Evolutionary conservation across 257 asterid genomes (phyloP).

Genomic region (Nemophila menziesii): DNA sequence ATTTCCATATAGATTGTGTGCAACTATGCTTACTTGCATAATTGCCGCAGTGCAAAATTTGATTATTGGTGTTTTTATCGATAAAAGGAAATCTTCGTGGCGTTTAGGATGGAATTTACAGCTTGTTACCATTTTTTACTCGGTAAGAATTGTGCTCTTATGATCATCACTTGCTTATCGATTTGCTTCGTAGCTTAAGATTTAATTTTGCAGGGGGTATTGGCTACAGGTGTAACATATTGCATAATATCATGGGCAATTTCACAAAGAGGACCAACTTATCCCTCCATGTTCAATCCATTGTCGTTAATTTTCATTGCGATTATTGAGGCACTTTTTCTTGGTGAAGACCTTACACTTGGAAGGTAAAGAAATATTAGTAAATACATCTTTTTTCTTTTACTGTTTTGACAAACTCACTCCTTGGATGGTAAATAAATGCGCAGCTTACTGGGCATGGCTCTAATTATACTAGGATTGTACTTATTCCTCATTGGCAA

Average conservation of each 20-base stretch:
- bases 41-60: constrained; percentile 33
- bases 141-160: constrained; percentile 29
- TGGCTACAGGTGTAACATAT: constrained; percentile 45
- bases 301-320: constrained; percentile 33
- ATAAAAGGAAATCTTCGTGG: constrained; percentile 32
- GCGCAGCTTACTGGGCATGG: constrained; percentile 52
- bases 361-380: constrained; percentile 29
- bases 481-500: constrained; percentile 47
- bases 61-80: constrained; percentile 31
- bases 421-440: not conserved
- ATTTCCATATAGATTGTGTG: constrained; percentile 37
- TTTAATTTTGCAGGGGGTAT: constrained; percentile 27
- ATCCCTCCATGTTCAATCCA: constrained; percentile 69
- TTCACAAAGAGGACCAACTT: constrained; percentile 44
- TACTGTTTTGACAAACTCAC: no score
- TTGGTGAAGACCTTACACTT: constrained; percentile 16
- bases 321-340: constrained; percentile 29
- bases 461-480: constrained; percentile 35
- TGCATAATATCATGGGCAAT: constrained; percentile 39
- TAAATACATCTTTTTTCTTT: no score
- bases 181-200: no score
- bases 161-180: no score
- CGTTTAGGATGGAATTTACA: constrained; percentile 37
- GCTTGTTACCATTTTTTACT: constrained; percentile 43
- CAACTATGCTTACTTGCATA: constrained; percentile 26